A percentile compares a stretch with the other conserved stretches of the same genome.
Conservation (phyloP, 2,329 filamentous ascomycete species). For the Tolypocladium amazonense region DNA sequence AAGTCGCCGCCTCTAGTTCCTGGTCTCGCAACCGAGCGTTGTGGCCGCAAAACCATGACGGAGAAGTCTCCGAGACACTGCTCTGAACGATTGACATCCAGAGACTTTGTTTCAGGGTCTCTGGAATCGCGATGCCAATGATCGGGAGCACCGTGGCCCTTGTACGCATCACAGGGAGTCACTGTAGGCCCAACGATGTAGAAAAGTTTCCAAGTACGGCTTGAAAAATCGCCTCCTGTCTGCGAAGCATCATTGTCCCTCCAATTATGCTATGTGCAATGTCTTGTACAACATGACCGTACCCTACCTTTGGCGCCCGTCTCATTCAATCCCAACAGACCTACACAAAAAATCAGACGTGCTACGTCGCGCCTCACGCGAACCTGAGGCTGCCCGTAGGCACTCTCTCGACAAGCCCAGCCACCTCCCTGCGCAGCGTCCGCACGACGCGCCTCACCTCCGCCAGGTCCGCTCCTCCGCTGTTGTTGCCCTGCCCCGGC, state of each 20-base stretch:
- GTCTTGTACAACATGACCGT: slow-evolving; percentile 3
- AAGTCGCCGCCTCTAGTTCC: slow-evolving; percentile 5
- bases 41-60: neutral
- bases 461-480: slow-evolving; percentile 32
- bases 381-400: slow-evolving; percentile 33
- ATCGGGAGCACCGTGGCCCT: too few relatives aligned
- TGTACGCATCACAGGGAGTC: neutral
- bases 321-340: neutral
- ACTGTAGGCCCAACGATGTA: neutral
- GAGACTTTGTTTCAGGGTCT: neutral
- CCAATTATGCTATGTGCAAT: slow-evolving; percentile 4
- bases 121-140: neutral
- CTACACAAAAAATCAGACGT: neutral
- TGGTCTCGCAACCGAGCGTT: neutral
- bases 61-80: neutral
- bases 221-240: neutral
- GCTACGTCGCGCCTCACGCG: slow-evolving; percentile 18
- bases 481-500: slow-evolving; percentile 28
- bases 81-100: neutral
- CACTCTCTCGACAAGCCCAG: slow-evolving; percentile 31
- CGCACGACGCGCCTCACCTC: slow-evolving; percentile 32
- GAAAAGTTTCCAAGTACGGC: too few relatives aligned
- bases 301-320: slow-evolving; percentile 1
- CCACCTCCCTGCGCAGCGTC: slow-evolving; percentile 31
- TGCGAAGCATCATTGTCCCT: neutral